Conservation (phyloP, 768 basidiomycete genomes). For the Mycena pura region DNA sequence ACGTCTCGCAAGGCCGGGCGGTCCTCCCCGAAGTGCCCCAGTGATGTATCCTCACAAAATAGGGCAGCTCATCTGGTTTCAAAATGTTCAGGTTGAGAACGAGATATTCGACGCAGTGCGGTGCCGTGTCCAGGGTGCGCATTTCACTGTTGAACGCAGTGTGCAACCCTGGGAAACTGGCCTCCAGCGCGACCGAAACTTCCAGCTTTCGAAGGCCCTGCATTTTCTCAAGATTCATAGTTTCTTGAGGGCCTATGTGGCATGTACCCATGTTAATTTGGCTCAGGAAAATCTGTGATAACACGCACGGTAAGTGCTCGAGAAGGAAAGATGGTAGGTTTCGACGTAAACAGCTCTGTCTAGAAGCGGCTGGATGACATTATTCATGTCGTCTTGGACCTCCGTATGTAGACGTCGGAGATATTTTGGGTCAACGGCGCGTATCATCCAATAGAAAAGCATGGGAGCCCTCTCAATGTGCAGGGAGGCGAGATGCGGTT, state of each 20-base stretch:
- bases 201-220: conserved; percentile 7
- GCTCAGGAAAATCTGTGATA: neutral
- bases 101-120: conserved; percentile 2
- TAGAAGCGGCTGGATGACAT: neutral
- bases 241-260: neutral
- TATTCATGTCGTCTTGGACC: neutral
- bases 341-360: neutral
- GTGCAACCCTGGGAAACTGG: neutral
- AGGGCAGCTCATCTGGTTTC: neutral
- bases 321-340: neutral
- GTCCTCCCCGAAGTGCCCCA: neutral
- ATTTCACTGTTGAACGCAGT: conserved; percentile 4
- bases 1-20: conserved; percentile 1
- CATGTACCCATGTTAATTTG: neutral
- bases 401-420: conserved; percentile 5
- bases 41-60: neutral
- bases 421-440: neutral
- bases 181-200: neutral
- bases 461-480: neutral
- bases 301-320: neutral
- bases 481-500: conserved; percentile 8
- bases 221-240: conserved; percentile 1
- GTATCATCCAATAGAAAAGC: neutral
- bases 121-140: conserved; percentile 1
- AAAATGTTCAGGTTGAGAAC: conserved; percentile 10